These are phyloP conservation scores for Tranzscheliella williamsii DNA, from an alignment of 1,284 basidiomycete genomes.

Conservation along the genomic window DNA sequence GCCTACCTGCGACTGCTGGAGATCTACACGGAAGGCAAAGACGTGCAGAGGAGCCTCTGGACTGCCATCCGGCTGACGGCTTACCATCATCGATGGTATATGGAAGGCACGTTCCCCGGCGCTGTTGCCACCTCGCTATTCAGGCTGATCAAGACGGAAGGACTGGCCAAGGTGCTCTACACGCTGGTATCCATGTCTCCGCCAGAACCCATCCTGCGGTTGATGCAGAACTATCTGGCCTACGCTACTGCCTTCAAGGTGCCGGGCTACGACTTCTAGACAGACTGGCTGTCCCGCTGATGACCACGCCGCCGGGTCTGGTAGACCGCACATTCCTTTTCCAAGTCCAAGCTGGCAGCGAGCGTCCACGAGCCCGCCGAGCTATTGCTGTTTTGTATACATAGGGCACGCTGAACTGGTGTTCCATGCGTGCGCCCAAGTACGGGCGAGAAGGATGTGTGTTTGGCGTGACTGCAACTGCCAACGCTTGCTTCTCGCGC, in stretches of 20 bases:
- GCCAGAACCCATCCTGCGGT: constrained; percentile 38
- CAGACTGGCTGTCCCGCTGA: no score
- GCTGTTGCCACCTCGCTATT: constrained; percentile 85
- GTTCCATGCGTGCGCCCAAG: no score
- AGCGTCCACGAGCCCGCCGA: no score
- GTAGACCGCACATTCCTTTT: no score
- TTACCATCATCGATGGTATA: constrained; percentile 73
- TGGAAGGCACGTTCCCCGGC: constrained; percentile 74
- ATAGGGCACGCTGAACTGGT: no score
- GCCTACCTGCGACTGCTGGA: constrained; percentile 91
- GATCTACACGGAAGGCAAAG: constrained; percentile 89
- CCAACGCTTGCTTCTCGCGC: no score
- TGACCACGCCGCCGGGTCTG: no score
- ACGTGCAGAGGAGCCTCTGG: constrained; percentile 85
- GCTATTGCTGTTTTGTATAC: no score
- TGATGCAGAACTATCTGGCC: constrained; percentile 46
- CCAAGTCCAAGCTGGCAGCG: no score
- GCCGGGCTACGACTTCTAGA: constrained; percentile 33
- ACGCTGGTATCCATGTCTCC: constrained; percentile 82
- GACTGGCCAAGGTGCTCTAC: constrained; percentile 89
- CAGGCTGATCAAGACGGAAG: constrained; percentile 90
- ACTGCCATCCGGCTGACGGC: constrained; percentile 88
- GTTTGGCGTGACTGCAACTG: no score
- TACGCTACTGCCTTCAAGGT: constrained; percentile 39
- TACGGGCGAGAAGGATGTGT: no score